phyloP scores from a whole-genome alignment of 371 early-diverging fungal species.

The Zychaea mexicana region DNA sequence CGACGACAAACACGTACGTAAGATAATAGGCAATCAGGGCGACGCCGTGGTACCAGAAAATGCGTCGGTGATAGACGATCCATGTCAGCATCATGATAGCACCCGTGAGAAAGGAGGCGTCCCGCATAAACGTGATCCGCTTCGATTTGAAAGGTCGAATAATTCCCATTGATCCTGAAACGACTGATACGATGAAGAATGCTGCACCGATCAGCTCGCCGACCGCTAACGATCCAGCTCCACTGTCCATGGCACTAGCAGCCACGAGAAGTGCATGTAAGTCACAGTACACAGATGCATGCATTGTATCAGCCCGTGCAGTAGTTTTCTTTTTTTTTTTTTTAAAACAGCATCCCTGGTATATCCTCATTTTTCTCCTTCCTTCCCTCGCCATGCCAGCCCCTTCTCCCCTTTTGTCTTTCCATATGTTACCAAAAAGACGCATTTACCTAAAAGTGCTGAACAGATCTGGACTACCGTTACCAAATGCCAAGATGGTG shows the following conservation, averaged over 20 bases:
- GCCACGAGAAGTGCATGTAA: background rate
- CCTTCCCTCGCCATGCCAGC: background rate
- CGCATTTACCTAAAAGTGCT: conserved; percentile 60
- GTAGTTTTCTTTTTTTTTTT: background rate
- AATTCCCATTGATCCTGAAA: conserved; percentile 76
- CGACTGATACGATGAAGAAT: conserved; percentile 74
- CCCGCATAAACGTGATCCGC: conserved; percentile 68
- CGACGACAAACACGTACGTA: conserved; percentile 58
- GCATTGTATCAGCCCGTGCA: background rate
- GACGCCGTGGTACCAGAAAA: conserved; percentile 63
- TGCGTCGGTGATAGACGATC: conserved; percentile 63
- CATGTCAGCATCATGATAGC: conserved; percentile 63
- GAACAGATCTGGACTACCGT: conserved; percentile 84
- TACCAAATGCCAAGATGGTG: conserved; percentile 84
- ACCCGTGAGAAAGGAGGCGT: conserved; percentile 70
- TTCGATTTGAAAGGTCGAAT: conserved; percentile 66
- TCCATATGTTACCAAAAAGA: too few relatives aligned
- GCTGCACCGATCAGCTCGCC: conserved; percentile 85
- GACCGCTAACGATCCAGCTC: conserved; percentile 76
- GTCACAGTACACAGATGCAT: too few relatives aligned
- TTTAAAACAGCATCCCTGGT: too few relatives aligned
- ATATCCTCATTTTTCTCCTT: background rate
- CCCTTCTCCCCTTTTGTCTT: background rate
- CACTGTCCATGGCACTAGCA: conserved; percentile 68
- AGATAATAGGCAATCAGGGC: conserved; percentile 56